Percentiles rank a stretch among this genome's conserved stretches.
These are phyloP conservation scores for Odontarrhena argentea DNA, from an alignment of 345 rosid species.

Conservation along the genomic window DNA sequence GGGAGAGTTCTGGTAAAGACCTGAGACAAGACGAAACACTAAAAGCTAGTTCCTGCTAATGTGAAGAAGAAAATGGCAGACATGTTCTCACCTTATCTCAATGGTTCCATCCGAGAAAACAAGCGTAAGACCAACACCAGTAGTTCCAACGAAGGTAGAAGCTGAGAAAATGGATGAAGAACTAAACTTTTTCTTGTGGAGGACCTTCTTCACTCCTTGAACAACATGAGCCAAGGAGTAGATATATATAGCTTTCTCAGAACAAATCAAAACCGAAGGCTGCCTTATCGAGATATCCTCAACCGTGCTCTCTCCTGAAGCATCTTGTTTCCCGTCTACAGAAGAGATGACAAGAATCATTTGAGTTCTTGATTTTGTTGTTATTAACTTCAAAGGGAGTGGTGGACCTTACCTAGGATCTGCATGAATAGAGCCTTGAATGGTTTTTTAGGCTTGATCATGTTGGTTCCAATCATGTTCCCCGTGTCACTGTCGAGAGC, in stretches of 20 bases:
- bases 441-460: constrained; percentile 80
- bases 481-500: constrained; percentile 73
- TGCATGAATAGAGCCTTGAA: constrained; percentile 80
- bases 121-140: constrained; percentile 76
- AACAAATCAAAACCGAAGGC: constrained; percentile 62
- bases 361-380: not conserved
- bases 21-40: constrained; percentile 37
- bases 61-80: not conserved
- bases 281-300: constrained; percentile 57
- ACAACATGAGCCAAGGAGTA: constrained; percentile 67
- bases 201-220: constrained; percentile 88
- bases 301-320: constrained; percentile 41
- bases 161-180: constrained; percentile 80
- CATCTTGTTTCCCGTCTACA: constrained; percentile 61
- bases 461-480: constrained; percentile 59
- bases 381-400: constrained; percentile 1
- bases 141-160: constrained; percentile 57
- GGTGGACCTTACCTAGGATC: constrained; percentile 56
- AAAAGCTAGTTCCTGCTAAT: not conserved
- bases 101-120: constrained; percentile 62
- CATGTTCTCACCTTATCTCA: constrained; percentile 70
- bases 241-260: constrained; percentile 81
- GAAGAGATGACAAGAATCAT: constrained; percentile 18
- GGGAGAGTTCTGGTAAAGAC: constrained; percentile 75
- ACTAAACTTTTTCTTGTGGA: constrained; percentile 78